Conservation (phyloP, 2,329 filamentous ascomycete genomes). For the Phialocephala subalpina region DNA sequence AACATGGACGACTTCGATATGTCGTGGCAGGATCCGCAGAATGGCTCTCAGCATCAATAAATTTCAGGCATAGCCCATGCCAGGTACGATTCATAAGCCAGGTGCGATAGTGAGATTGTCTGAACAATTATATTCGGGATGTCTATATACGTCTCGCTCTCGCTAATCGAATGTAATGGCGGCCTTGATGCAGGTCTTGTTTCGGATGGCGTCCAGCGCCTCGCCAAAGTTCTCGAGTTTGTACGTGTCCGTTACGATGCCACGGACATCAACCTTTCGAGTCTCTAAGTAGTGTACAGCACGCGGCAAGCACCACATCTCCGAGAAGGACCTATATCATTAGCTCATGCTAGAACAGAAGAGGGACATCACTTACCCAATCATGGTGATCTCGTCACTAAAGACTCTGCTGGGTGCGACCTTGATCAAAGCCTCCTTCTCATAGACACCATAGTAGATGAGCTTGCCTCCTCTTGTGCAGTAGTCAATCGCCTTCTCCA, state of each 20-base stretch:
- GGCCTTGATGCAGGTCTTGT: slow-evolving; percentile 32
- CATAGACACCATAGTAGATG: slow-evolving; percentile 32
- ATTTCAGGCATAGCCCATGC: not conserved
- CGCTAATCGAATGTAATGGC: slow-evolving; percentile 30
- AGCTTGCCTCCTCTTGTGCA: slow-evolving; percentile 31
- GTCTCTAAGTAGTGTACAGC: slow-evolving; percentile 31
- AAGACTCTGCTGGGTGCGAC: slow-evolving; percentile 25
- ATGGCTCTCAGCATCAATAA: not conserved
- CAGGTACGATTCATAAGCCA: too few species aligned
- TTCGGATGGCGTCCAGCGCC: slow-evolving; percentile 28
- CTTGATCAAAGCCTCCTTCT: slow-evolving; percentile 31
- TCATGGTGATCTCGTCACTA: slow-evolving; percentile 31
- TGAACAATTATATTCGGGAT: not conserved
- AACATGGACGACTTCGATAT: slow-evolving; percentile 29
- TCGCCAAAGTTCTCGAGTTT: slow-evolving; percentile 28
- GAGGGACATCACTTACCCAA: slow-evolving; percentile 22
- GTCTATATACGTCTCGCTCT: not conserved
- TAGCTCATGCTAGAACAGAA: not conserved
- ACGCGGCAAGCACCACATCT: slow-evolving; percentile 32
- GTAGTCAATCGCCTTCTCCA: slow-evolving; percentile 29
- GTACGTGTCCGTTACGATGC: slow-evolving; percentile 30
- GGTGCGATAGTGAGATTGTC: too few species aligned
- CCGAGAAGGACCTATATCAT: slow-evolving; percentile 28
- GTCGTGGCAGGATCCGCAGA: slow-evolving; percentile 19
- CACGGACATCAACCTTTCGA: slow-evolving; percentile 29